Conservation (phyloP, 116 monocot genomes). For the Zostera marina region DNA sequence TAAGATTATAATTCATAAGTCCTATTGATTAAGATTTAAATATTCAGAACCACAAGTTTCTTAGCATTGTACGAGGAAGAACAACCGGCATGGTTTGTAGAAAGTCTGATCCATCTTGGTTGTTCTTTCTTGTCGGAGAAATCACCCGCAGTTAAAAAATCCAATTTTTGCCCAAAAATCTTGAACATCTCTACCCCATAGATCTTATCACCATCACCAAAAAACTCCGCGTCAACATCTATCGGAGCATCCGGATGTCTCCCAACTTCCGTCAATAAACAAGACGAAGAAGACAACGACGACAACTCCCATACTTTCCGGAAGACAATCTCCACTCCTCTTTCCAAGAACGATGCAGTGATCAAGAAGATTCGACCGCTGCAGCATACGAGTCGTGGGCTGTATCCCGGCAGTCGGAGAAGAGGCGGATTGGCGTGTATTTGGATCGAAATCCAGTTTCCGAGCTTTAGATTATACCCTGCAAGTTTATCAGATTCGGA, state of each 20-base stretch:
- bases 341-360: constrained; percentile 63
- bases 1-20: too few relatives aligned
- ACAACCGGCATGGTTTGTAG: constrained; percentile 34
- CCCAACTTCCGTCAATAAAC: constrained; percentile 51
- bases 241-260: constrained; percentile 95
- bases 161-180: constrained; percentile 69
- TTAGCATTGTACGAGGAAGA: constrained; percentile 31
- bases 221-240: constrained; percentile 55
- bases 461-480: constrained; percentile 45
- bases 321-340: constrained; percentile 35
- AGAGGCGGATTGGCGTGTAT: constrained; percentile 25
- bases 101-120: constrained; percentile 42
- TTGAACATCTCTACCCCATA: constrained; percentile 84
- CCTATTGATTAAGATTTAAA: constrained; percentile 30
- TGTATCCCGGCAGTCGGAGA: constrained; percentile 36
- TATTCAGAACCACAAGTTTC: constrained; percentile 39
- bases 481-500: constrained; percentile 48
- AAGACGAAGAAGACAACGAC: background rate
- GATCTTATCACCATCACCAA: constrained; percentile 28
- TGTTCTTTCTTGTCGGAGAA: constrained; percentile 24
- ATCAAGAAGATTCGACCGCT: constrained; percentile 41
- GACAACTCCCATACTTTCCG: constrained; percentile 74
- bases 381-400: constrained; percentile 57
- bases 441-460: constrained; percentile 52
- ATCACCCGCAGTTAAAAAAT: constrained; percentile 59